Evolutionary conservation across 2,329 filamentous ascomycete species (phyloP), one percentile per base, ranked within the genome.

Genomic region (Calonectria henricotiae): DNA sequence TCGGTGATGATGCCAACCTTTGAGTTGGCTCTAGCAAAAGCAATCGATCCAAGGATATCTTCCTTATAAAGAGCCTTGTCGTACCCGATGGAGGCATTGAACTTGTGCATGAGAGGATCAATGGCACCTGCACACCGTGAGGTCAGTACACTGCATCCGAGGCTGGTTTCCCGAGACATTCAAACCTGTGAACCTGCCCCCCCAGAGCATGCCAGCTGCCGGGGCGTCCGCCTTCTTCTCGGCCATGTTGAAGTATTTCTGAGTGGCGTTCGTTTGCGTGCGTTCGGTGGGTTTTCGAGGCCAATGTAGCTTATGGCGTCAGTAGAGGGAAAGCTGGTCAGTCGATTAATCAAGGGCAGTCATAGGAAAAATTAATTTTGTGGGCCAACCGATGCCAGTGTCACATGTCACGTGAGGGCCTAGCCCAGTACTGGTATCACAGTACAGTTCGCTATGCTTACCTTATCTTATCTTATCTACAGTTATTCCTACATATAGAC

Each of bases 41-140:
- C 94, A 74, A 97, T 93, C 69, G 89, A 92, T 75, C 94, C 94
- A 12, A 89, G 88, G 76, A 97, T 95, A 78, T 97, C 94, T 81
- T 96, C 89, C 71, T 90, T 90, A 85, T 94, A 94, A 77, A 97
- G 91, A 64, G 88, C 86, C 74, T 91, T 90, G 83, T 97, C 94
- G 83, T 93, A 95, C 80, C 89, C 90, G 76, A 97, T 92, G 65
- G 89, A 92, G 77, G 92, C 91, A 82, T 97, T 97, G 86, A 96
- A 97, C 75, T 92, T 87, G 71, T 91, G 88, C 94, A 97, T 97
- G 63, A 97, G 88, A 65, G 94, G 93, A 83, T 97, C 94, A 76
- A 96, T 90, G 74, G 89, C 93, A 41, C 76, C 76, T 79, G 8
- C 13, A 25, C 27, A 70, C 23, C 72, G 73, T 49, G 41, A 77